phyloP scores from a whole-genome alignment of 371 early-diverging fungal genomes.

The Circinella minor region DNA sequence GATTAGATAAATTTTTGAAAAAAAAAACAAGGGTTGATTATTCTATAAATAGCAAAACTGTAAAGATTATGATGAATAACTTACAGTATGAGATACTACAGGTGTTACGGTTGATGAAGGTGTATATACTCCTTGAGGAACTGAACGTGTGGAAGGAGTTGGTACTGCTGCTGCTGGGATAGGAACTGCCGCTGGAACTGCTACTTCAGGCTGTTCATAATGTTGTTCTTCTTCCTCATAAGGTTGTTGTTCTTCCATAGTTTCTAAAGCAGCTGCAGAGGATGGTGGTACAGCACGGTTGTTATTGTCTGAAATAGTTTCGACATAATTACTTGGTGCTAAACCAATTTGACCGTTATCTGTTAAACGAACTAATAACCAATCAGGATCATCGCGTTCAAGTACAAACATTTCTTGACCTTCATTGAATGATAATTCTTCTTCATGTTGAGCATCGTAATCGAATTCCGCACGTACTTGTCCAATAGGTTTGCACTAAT shows the following conservation, averaged over 20 bases:
- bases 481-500: constrained; percentile 38
- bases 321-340: constrained; percentile 80
- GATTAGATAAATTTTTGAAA: no score
- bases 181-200: constrained; percentile 21
- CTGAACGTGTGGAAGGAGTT: constrained; percentile 20
- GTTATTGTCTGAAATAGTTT: constrained; percentile 30
- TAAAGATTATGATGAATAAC: no score
- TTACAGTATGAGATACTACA: constrained; percentile 30
- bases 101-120: constrained; percentile 25
- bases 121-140: constrained; percentile 16
- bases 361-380: constrained; percentile 69
- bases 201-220: constrained; percentile 13
- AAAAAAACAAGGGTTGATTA: no score
- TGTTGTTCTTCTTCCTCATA: neutral
- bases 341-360: constrained; percentile 67
- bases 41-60: no score
- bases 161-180: neutral
- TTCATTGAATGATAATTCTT: constrained; percentile 79
- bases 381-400: constrained; percentile 81
- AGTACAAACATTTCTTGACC: constrained; percentile 76
- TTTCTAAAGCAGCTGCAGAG: neutral
- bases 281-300: constrained; percentile 5
- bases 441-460: constrained; percentile 78
- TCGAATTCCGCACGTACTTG: constrained; percentile 75
- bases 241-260: neutral